phyloP scores from a whole-genome alignment of 2,329 filamentous ascomycete genomes.

The Ciborinia camelliae region DNA sequence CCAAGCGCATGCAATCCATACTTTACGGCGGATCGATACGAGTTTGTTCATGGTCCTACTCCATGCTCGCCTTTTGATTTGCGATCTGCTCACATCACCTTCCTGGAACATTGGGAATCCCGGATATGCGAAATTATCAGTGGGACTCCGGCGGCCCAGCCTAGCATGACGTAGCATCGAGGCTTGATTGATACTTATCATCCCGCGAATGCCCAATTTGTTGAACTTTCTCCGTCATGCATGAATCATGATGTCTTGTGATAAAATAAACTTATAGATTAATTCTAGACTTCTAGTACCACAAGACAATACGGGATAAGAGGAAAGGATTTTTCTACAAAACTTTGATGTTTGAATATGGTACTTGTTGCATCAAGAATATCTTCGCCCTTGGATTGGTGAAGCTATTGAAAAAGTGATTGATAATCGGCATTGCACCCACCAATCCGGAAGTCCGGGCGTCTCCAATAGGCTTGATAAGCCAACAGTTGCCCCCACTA shows the following conservation, averaged over 20 bases:
- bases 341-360: no score
- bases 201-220: not conserved
- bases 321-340: not conserved
- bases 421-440: not conserved
- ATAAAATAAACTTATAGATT: not conserved
- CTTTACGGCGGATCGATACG: not conserved
- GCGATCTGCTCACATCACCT: not conserved
- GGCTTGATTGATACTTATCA: not conserved
- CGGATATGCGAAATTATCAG: slow-evolving; percentile 1
- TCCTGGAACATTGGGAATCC: not conserved
- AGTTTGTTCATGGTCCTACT: not conserved
- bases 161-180: no score
- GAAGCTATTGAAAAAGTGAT: not conserved
- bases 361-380: not conserved
- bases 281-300: no score
- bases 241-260: not conserved
- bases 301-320: not conserved
- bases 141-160: no score
- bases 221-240: not conserved
- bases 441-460: not conserved
- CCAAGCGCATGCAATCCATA: not conserved
- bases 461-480: not conserved
- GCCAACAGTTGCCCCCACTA: not conserved
- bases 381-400: not conserved
- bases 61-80: not conserved